Evolutionary conservation across 805 yeast species (phyloP).

Genomic region (Kluyveromyces starmeri): DNA sequence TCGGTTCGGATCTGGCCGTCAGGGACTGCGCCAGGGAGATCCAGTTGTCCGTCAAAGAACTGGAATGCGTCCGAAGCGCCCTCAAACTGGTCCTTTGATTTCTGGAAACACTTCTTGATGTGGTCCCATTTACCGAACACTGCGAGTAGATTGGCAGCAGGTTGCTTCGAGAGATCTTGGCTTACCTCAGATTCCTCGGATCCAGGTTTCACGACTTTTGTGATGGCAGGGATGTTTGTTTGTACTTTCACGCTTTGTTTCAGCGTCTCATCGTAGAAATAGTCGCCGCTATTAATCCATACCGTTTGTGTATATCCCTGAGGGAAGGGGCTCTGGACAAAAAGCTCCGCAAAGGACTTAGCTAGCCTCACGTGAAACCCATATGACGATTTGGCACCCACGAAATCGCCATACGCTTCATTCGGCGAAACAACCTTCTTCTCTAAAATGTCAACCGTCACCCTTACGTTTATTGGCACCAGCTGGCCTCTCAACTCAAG

Average conservation of each 20-base stretch:
- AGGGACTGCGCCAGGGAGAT: conserved; percentile 44
- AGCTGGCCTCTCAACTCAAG: conserved; percentile 50
- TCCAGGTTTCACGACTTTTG: conserved; percentile 19
- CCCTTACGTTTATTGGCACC: conserved; percentile 71
- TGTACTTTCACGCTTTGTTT: conserved; percentile 17
- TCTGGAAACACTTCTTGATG: conserved; percentile 41
- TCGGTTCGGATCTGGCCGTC: conserved; percentile 42
- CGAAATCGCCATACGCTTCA: conserved; percentile 54
- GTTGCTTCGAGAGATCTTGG: conserved; percentile 15
- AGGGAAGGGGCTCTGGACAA: conserved; percentile 57
- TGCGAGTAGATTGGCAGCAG: conserved; percentile 34
- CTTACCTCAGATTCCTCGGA: conserved; percentile 11
- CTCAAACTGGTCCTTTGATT: conserved; percentile 41
- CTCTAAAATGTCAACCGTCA: conserved; percentile 62
- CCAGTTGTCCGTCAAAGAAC: conserved; percentile 58
- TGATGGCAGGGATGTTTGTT: conserved; percentile 18
- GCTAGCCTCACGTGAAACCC: conserved; percentile 74
- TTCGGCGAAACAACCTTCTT: conserved; percentile 59
- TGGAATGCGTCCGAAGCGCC: conserved; percentile 47
- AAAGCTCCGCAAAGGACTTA: conserved; percentile 48
- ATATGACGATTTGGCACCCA: conserved; percentile 51
- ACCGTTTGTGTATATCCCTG: conserved; percentile 64
- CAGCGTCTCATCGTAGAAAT: conserved; percentile 32
- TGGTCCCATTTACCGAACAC: conserved; percentile 59
- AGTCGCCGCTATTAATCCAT: conserved; percentile 62